These are phyloP conservation scores for Seminavis robusta DNA, from an alignment of 108 stramenopile genomes.

Conservation along the genomic window DNA sequence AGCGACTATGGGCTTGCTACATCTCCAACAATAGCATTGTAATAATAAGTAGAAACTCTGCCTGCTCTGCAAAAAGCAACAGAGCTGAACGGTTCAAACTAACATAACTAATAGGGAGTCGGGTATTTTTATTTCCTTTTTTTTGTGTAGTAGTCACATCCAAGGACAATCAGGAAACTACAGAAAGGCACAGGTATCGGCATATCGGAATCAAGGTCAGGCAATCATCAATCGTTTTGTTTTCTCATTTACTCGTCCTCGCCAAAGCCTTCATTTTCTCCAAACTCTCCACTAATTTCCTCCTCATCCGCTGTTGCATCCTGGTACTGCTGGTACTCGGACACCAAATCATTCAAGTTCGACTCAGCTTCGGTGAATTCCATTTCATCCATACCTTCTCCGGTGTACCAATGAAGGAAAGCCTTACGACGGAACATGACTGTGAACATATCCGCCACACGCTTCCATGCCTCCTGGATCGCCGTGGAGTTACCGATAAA, in stretches of 20 bases:
- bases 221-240: too few species aligned
- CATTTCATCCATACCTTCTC: constrained; percentile 95
- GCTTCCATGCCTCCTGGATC: constrained; percentile 92
- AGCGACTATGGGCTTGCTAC: too few species aligned
- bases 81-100: too few species aligned
- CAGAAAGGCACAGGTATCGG: too few species aligned
- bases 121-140: too few species aligned
- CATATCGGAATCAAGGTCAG: too few species aligned
- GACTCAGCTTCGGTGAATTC: constrained; percentile 95
- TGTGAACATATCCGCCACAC: constrained; percentile 87
- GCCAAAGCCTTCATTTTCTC: constrained; percentile 43
- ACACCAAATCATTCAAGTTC: constrained; percentile 94
- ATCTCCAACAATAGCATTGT: too few species aligned
- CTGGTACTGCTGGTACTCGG: constrained; percentile 96
- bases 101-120: too few species aligned
- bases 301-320: constrained; percentile 80
- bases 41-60: too few species aligned
- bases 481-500: constrained; percentile 96
- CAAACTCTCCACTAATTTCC: constrained; percentile 70
- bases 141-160: too few species aligned
- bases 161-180: too few species aligned
- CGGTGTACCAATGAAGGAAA: constrained; percentile 92
- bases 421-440: constrained; percentile 95
- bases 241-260: constrained; percentile 36
- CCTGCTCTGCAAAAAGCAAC: too few species aligned